These are phyloP conservation scores for Kuraishia molischiana DNA, from an alignment of 805 yeast genomes.

Conservation along the genomic window DNA sequence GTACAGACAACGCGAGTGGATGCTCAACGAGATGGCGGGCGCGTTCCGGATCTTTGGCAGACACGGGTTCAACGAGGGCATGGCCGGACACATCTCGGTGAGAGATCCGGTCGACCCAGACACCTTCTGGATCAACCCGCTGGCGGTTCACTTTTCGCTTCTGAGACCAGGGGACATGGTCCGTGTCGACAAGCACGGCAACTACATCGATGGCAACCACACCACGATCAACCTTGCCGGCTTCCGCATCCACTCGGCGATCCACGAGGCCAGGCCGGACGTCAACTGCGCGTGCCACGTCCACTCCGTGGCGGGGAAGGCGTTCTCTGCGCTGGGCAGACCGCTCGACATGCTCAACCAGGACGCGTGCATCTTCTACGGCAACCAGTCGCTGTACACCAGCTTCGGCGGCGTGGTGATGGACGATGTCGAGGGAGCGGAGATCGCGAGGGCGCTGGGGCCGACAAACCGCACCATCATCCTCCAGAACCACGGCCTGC, in stretches of 20 bases:
- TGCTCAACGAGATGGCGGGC: constrained; percentile 70
- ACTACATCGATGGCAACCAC: constrained; percentile 47
- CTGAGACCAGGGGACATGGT: constrained; percentile 56
- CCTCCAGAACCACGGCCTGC: constrained; percentile 63
- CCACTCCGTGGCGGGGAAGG: constrained; percentile 55
- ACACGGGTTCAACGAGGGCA: constrained; percentile 70
- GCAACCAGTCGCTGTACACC: constrained; percentile 53
- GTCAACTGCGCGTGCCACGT: constrained; percentile 67
- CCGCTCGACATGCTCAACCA: constrained; percentile 77
- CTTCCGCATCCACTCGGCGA: constrained; percentile 56
- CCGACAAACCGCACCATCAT: constrained; percentile 46
- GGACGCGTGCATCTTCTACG: constrained; percentile 62
- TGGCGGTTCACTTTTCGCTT: constrained; percentile 62
- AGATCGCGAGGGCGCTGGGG: constrained; percentile 53
- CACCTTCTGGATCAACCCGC: constrained; percentile 86
- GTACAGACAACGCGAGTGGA: constrained; percentile 39
- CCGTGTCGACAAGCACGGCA: constrained; percentile 51
- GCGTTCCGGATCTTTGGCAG: constrained; percentile 78
- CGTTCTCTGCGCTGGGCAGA: constrained; percentile 54
- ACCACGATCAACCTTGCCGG: constrained; percentile 56
- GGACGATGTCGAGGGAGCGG: constrained; percentile 51
- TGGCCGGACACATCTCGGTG: constrained; percentile 79
- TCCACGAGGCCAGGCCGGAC: constrained; percentile 61
- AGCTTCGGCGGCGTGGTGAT: constrained; percentile 77
- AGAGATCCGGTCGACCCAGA: constrained; percentile 76